Conservation (phyloP, 208 protist genomes). For the Trypanosomatidae sp. region DNA sequence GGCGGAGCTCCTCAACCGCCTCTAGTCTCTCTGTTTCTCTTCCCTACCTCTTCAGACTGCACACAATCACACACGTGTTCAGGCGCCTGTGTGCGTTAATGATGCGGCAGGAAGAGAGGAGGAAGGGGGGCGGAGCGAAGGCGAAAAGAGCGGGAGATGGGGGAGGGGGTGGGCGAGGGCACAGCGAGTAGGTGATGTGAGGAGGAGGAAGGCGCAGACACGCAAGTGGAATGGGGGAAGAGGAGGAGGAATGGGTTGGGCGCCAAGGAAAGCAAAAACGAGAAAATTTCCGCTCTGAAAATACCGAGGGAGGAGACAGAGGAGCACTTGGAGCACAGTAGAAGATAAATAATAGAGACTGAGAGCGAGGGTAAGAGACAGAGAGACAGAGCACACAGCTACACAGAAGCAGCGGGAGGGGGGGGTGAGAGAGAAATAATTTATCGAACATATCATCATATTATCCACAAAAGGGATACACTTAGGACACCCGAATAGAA, state of each 20-base stretch:
- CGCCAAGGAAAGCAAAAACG: not conserved
- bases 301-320: not conserved
- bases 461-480: too few species aligned
- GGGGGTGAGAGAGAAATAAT: too few species aligned
- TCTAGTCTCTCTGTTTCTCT: not conserved
- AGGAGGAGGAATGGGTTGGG: not conserved
- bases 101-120: not conserved
- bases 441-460: too few species aligned
- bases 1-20: not conserved
- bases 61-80: not conserved
- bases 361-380: too few species aligned
- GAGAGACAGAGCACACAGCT: too few species aligned
- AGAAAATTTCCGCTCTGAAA: not conserved
- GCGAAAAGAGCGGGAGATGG: not conserved
- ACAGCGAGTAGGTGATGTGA: not conserved
- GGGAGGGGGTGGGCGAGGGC: not conserved
- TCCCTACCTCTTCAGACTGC: not conserved
- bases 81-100: not conserved
- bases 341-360: slow-evolving; percentile 6
- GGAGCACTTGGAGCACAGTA: not conserved
- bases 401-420: too few species aligned
- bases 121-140: not conserved
- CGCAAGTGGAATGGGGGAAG: not conserved
- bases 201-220: not conserved
- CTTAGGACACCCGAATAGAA: too few species aligned